Conservation (phyloP, 257 asterid species). For the Salvia miltiorrhiza region DNA sequence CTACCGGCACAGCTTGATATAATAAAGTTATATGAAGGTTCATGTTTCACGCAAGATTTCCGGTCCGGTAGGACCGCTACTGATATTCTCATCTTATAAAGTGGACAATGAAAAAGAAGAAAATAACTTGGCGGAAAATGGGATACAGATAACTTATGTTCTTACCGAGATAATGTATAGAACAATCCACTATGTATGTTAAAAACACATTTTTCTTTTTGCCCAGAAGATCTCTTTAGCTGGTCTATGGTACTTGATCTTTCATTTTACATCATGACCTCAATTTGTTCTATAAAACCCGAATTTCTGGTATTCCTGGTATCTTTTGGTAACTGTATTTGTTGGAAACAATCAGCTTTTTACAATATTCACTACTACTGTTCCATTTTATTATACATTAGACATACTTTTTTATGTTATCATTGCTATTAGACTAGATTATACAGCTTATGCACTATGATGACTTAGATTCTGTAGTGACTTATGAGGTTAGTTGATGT, state of each 20-base stretch:
- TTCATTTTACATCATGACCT: neutral
- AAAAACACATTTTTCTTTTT: neutral
- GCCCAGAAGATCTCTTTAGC: conserved; percentile 3
- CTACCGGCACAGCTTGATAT: neutral
- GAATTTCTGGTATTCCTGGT: neutral
- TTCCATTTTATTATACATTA: neutral
- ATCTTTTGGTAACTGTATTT: conserved; percentile 6
- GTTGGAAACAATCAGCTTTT: neutral
- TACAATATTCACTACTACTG: neutral
- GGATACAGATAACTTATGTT: neutral
- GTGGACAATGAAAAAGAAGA: neutral
- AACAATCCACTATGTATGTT: neutral
- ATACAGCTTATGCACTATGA: conserved; percentile 12
- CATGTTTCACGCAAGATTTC: neutral
- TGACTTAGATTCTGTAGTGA: conserved; percentile 9
- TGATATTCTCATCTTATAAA: neutral
- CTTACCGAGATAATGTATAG: neutral
- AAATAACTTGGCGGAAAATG: neutral
- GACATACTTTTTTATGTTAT: neutral
- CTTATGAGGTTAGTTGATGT: conserved; percentile 7
- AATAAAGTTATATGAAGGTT: neutral
- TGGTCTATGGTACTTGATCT: neutral
- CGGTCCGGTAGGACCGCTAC: neutral
- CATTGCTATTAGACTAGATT: neutral
- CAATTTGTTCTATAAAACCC: neutral